phyloP scores from a whole-genome alignment of 1,284 basidiomycete species.

The Trichosporon sp. region DNA sequence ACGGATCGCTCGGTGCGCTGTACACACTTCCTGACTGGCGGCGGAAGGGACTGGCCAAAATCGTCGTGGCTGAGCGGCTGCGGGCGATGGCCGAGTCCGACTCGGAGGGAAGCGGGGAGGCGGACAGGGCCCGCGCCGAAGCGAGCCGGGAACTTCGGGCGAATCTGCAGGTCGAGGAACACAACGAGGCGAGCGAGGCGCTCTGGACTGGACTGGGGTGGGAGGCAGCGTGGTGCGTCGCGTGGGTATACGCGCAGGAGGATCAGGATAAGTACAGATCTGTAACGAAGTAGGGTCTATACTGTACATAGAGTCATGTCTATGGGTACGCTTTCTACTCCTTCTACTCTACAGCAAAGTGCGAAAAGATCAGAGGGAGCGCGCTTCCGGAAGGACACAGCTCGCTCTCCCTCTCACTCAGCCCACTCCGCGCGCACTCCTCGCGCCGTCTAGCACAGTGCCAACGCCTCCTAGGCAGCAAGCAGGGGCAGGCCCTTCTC shows the following conservation, averaged over 20 bases:
- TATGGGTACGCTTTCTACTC: background rate
- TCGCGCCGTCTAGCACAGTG: background rate
- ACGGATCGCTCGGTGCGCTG: conserved; percentile 38
- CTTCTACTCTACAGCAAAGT: background rate
- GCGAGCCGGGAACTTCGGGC: conserved; percentile 1
- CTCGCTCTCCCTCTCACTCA: background rate
- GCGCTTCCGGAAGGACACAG: too few relatives aligned
- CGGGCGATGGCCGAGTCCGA: background rate
- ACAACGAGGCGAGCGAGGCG: conserved; percentile 32
- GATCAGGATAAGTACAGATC: conserved; percentile 1
- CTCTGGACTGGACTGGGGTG: conserved; percentile 38
- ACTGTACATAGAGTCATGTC: conserved; percentile 5
- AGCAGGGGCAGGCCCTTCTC: conserved; percentile 39
- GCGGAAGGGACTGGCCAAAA: conserved; percentile 36
- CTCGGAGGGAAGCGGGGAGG: background rate
- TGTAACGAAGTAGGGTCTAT: background rate
- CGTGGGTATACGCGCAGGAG: conserved; percentile 29
- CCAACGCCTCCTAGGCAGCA: conserved; percentile 20
- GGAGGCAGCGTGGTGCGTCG: conserved; percentile 29
- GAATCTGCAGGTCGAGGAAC: conserved; percentile 32
- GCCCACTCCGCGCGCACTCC: background rate
- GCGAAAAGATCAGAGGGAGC: too few relatives aligned
- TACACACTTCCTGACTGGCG: conserved; percentile 35
- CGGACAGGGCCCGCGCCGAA: background rate
- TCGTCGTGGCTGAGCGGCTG: conserved; percentile 33